Conservation (phyloP, 2,329 filamentous ascomycete species). For the Teratosphaeria nubilosa region DNA sequence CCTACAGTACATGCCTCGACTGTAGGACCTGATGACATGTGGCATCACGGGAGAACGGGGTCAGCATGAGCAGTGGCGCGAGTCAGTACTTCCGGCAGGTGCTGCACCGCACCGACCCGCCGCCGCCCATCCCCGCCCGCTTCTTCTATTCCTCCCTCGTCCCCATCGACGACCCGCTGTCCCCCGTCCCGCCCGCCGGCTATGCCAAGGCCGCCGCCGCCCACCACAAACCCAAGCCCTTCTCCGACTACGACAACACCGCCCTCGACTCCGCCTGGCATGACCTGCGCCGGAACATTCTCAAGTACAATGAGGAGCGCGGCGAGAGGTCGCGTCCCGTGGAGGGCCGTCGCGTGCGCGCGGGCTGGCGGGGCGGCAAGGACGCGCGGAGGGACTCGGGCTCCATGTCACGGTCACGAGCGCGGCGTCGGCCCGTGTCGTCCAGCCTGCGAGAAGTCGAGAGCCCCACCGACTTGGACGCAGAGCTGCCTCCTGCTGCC, state of each 20-base stretch:
- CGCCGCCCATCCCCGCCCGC: slow-evolving; percentile 25
- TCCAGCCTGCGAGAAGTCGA: slow-evolving; percentile 19
- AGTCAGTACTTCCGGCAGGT: slow-evolving; percentile 38
- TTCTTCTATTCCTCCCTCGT: slow-evolving; percentile 29
- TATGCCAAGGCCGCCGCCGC: slow-evolving; percentile 10
- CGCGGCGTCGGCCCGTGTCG: slow-evolving; percentile 2
- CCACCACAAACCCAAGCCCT: slow-evolving; percentile 23
- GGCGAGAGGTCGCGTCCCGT: slow-evolving; percentile 19
- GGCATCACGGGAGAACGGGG: no score
- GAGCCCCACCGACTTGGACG: slow-evolving; percentile 7
- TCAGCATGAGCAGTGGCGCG: slow-evolving; percentile 12
- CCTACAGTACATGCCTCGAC: no score
- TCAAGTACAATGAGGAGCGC: slow-evolving; percentile 24
- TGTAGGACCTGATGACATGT: no score
- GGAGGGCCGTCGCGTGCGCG: slow-evolving; percentile 10
- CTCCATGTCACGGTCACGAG: slow-evolving; percentile 10
- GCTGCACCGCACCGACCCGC: slow-evolving; percentile 28
- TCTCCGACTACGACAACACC: slow-evolving; percentile 28
- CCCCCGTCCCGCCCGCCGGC: slow-evolving; percentile 25
- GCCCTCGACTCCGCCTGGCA: slow-evolving; percentile 28
- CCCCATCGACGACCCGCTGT: slow-evolving; percentile 31
- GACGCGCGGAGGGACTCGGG: slow-evolving; percentile 9
- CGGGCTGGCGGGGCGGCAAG: slow-evolving; percentile 8
- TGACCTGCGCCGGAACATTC: slow-evolving; percentile 24
- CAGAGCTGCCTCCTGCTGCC: slow-evolving; percentile 4